Base-by-base conservation (phyloP, 2,329 filamentous ascomycete species). In the Corinectria fuckeliana region DNA sequence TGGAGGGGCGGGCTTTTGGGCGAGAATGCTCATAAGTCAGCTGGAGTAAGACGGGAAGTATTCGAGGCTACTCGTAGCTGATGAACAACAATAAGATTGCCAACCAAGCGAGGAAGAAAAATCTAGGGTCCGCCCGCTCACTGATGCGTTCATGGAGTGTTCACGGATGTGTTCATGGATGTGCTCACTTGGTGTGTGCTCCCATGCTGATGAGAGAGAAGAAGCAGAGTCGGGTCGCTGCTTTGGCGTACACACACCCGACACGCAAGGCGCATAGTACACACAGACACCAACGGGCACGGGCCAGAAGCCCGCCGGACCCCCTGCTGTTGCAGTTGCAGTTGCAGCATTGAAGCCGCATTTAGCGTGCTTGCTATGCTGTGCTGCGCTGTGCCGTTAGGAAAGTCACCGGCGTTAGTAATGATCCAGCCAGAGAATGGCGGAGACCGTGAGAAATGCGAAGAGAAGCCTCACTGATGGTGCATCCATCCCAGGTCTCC, bases 291-390 rank as follows among this genome's bases (percentile, higher is more conserved):
- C 28, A 32, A 32, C 28, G 28, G 3, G 14, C 28, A 32, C 9
- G 28, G 28, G 9, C 9, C 9, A 32, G 28, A 18, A 20, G 20
- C 36, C 11, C 36, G 36, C 16, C 36, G 36, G 36, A n/a, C 34
- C 30, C 44, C 52, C 52, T 25, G 52, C 36, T 49, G 52, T 56
- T 49, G 36, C 36, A 56, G 44, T 49, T n/a, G 52, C 52, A 56
- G 44, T n/a, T n/a, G n/a, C n/a, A n/a, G n/a, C n/a, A n/a, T n/a
- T n/a, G n/a, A n/a, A n/a, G n/a, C n/a, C n/a, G n/a, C n/a, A 42
- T 20, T n/a, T 42, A 25, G n/a, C 16, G 16, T 18, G 36, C 36
- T n/a, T 38, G 36, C 36, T 38, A 16, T 16, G n/a, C 34, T 32
- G 13, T 11, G 34, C 34, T 38, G 34, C n/a, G n/a, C 32, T n/a